Base-by-base conservation (phyloP, 2,329 filamentous ascomycete species). In the Aurifilum marmelostoma region DNA sequence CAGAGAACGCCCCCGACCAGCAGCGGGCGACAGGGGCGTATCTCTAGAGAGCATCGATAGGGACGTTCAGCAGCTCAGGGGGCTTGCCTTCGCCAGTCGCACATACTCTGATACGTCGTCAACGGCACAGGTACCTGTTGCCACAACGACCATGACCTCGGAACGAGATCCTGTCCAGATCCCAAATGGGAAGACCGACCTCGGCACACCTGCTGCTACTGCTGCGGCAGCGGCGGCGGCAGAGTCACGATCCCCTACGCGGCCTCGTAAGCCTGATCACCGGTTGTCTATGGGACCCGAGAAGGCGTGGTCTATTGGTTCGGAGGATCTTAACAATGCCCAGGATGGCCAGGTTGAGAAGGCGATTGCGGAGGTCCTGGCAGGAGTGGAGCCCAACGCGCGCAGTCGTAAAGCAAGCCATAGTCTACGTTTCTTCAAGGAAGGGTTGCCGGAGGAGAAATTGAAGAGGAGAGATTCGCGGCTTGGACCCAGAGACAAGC, bases 371-470 rank as follows among this genome's bases (percentile, higher is more conserved):
- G 87, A 89, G 71, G 86, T 86, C 37, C 82, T 90, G 75, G 83
- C 86, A 24, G 87, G 88, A 2, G 80, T 85, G n/a, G 88, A 90
- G 73, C 87, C 83, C 56, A 89, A 87, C 73, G 85, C 86, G 60
- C 86, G 89, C 66, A 92, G 88, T 74, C 86, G 89, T 73, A 91
- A 91, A 77, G 86, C 89, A 52, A 91, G 88, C 74, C 88, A 91
- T 76, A 89, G 87, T 72, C 79, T 91, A 69, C 83, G 89, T 1
- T 89, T 91, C 74, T 91, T 91, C 81, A 89, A 88, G 71, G 88
- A 91, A 76, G 88, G 87, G 43, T 79, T 90, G 24, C 87, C 87
- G 3, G 85, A 89, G 66, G 87, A 90, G 59, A 86, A 85, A 74
- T 75, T 78, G 56, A 86, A 85, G 73, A 85, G 83, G 73, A 85